Percentiles rank a stretch among this genome's conserved stretches.
These are phyloP conservation scores for Evernia prunastri DNA, from an alignment of 495 filamentous ascomycete species.

Conservation along the genomic window DNA sequence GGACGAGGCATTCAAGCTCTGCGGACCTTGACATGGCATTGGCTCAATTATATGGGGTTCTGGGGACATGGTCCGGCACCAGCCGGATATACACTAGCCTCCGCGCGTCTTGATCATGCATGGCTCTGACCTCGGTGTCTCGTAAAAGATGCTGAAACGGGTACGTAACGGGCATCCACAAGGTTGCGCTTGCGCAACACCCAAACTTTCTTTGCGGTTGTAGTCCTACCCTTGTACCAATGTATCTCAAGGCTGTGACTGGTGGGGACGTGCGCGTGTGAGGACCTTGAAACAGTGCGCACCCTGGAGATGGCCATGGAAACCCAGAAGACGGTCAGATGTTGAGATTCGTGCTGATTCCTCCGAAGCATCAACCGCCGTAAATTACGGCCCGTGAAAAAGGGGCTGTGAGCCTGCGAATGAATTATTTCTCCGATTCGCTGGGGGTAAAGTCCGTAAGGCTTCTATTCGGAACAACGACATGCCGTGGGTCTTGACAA, in stretches of 20 bases:
- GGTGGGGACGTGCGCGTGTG: background rate
- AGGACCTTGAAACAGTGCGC: background rate
- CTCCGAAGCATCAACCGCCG: too few species aligned
- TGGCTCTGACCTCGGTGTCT: background rate
- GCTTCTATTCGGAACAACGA: background rate
- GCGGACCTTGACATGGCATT: background rate
- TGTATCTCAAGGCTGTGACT: background rate
- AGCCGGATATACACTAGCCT: background rate
- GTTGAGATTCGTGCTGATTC: background rate
- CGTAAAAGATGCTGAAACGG: background rate
- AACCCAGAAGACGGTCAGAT: background rate
- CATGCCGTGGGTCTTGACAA: background rate
- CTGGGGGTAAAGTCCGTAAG: background rate
- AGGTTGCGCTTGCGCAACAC: constrained; percentile 2
- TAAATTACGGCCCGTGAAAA: too few species aligned
- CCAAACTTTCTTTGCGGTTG: background rate
- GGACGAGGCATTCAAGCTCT: background rate
- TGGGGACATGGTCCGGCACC: background rate
- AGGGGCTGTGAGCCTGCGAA: background rate
- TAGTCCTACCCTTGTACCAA: too few species aligned
- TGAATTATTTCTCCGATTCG: background rate
- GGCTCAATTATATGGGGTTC: background rate
- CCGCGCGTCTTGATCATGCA: background rate
- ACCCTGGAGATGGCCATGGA: background rate
- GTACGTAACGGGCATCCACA: constrained; percentile 6